These are phyloP conservation scores for Pyricularia grisea DNA, from an alignment of 2,329 filamentous ascomycete genomes.

Conservation along the genomic window DNA sequence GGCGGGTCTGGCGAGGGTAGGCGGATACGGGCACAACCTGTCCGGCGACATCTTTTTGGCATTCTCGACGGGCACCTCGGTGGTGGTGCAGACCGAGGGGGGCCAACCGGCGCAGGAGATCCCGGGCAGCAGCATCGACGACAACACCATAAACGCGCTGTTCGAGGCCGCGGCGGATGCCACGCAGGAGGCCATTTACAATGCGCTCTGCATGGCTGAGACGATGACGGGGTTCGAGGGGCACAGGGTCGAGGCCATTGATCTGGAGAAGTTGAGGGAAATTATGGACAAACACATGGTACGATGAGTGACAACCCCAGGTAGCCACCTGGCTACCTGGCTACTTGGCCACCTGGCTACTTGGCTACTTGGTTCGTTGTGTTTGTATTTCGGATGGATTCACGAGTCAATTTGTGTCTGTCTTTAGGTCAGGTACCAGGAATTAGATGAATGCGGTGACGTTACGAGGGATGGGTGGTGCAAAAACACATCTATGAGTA, in stretches of 20 bases:
- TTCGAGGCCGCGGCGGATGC: constrained; percentile 54
- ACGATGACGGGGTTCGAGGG: constrained; percentile 46
- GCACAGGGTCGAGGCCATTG: constrained; percentile 10
- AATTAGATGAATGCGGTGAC: background rate
- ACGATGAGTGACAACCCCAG: background rate
- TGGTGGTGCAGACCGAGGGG: constrained; percentile 26
- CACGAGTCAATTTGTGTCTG: background rate
- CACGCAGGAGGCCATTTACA: constrained; percentile 58
- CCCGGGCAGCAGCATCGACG: constrained; percentile 28
- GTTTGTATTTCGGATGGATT: background rate
- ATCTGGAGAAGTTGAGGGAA: constrained; percentile 9
- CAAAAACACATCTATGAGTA: background rate
- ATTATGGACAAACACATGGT: constrained; percentile 13
- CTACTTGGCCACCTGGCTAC: too few relatives aligned
- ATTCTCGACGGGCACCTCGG: constrained; percentile 50
- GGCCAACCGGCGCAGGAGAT: background rate
- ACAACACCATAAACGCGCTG: constrained; percentile 49
- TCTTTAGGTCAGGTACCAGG: background rate
- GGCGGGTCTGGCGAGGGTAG: constrained; percentile 50
- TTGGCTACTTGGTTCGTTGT: too few relatives aligned
- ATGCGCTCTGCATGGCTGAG: constrained; percentile 52
- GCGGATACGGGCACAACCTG: constrained; percentile 50
- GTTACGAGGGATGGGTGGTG: background rate
- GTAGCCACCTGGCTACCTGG: background rate
- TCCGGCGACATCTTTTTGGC: constrained; percentile 61